Conservation (phyloP, 805 yeast species). For the Candida incommunis region DNA sequence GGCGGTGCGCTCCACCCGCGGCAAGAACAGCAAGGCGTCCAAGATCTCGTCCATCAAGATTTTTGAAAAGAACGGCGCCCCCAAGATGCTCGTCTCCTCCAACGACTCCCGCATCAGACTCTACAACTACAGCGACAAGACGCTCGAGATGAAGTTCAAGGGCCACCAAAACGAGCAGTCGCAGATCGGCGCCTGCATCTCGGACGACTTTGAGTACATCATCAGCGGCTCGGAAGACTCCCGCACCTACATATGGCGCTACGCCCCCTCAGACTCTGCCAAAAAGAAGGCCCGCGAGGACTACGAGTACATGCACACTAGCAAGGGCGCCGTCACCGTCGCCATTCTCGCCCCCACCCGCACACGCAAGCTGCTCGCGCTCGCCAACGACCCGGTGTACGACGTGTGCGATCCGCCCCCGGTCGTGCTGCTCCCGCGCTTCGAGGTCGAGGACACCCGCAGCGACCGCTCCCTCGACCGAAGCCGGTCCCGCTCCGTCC, state of each 20-base stretch:
- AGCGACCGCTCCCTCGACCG: no score
- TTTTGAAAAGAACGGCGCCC: constrained; percentile 17
- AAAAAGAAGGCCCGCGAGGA: constrained; percentile 27
- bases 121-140: constrained; percentile 38
- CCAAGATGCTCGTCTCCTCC: constrained; percentile 47
- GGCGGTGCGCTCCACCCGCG: constrained; percentile 21
- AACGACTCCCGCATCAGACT: constrained; percentile 72
- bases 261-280: background rate
- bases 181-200: constrained; percentile 52
- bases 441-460: background rate
- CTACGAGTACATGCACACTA: constrained; percentile 65
- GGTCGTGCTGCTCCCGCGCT: constrained; percentile 7
- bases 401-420: constrained; percentile 34
- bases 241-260: constrained; percentile 71
- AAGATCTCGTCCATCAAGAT: constrained; percentile 67
- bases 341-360: constrained; percentile 66
- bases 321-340: constrained; percentile 55
- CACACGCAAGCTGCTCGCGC: constrained; percentile 48
- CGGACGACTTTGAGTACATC: constrained; percentile 43
- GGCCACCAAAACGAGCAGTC: constrained; percentile 62
- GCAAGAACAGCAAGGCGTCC: constrained; percentile 28
- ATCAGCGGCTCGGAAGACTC: constrained; percentile 81
- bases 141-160: constrained; percentile 51
- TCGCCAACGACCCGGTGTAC: constrained; percentile 68
- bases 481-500: no score